A percentile compares a stretch with the other conserved stretches of the same genome.
phyloP scores from a whole-genome alignment of 768 basidiomycete genomes.

The Suillus plorans region DNA sequence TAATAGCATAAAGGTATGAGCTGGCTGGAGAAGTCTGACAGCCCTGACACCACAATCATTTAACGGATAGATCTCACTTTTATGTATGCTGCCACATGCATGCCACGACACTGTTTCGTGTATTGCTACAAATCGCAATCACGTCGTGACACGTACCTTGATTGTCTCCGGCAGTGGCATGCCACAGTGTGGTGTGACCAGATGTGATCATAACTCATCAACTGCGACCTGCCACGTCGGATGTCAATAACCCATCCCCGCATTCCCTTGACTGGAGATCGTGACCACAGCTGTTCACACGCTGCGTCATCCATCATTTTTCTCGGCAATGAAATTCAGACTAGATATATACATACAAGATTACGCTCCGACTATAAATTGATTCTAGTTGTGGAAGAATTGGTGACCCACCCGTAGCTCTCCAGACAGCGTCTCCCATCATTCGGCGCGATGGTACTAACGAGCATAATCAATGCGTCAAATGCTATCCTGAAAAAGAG shows the following conservation, averaged over 20 bases:
- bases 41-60: background rate
- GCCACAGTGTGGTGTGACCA: background rate
- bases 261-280: background rate
- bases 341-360: background rate
- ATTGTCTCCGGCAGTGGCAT: background rate
- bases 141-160: background rate
- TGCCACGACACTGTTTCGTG: background rate
- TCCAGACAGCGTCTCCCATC: background rate
- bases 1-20: background rate
- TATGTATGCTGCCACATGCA: background rate
- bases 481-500: conserved; percentile 9
- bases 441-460: conserved; percentile 12
- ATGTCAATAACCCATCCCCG: background rate
- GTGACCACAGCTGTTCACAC: background rate
- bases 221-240: background rate
- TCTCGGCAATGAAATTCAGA: background rate
- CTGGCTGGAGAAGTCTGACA: background rate
- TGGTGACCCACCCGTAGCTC: background rate
- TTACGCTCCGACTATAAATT: background rate
- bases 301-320: background rate
- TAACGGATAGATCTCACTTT: too few species aligned
- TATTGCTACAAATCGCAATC: background rate
- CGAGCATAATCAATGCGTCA: background rate
- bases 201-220: background rate
- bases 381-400: background rate